Evolutionary conservation across 768 basidiomycete genomes (phyloP).

Genomic region (Lactifluus hygrophoroides): DNA sequence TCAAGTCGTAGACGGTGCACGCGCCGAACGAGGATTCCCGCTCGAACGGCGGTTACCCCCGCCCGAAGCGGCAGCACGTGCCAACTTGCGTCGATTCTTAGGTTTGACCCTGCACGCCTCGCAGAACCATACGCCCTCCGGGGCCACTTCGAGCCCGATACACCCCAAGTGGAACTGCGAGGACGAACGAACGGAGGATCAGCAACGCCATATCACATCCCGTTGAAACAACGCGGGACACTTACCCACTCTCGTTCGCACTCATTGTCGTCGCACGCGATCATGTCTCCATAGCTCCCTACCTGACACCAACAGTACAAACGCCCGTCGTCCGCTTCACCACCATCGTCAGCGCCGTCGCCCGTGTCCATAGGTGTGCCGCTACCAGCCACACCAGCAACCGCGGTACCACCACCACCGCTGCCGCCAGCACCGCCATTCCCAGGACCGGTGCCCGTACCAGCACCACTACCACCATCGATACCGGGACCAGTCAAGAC

Average conservation of each 20-base stretch:
- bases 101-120: slow-evolving; percentile 54
- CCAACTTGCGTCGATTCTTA: slow-evolving; percentile 37
- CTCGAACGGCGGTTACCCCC: slow-evolving; percentile 31
- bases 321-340: slow-evolving; percentile 46
- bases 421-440: background rate
- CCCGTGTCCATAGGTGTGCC: slow-evolving; percentile 44
- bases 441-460: background rate
- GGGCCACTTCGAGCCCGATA: slow-evolving; percentile 55
- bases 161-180: slow-evolving; percentile 73
- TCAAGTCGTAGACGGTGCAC: slow-evolving; percentile 16
- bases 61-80: slow-evolving; percentile 35
- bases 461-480: slow-evolving; percentile 33
- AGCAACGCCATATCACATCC: background rate
- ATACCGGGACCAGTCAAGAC: slow-evolving; percentile 31
- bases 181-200: background rate
- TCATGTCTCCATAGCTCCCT: slow-evolving; percentile 89
- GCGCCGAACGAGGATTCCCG: slow-evolving; percentile 14
- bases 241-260: slow-evolving; percentile 90
- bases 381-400: slow-evolving; percentile 27
- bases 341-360: slow-evolving; percentile 46
- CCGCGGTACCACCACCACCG: background rate
- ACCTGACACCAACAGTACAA: slow-evolving; percentile 83
- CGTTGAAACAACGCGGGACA: slow-evolving; percentile 22
- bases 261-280: slow-evolving; percentile 76
- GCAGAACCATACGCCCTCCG: slow-evolving; percentile 72